Conservation (phyloP, 169 alveolate species). For the Sarcocystis neurona region DNA sequence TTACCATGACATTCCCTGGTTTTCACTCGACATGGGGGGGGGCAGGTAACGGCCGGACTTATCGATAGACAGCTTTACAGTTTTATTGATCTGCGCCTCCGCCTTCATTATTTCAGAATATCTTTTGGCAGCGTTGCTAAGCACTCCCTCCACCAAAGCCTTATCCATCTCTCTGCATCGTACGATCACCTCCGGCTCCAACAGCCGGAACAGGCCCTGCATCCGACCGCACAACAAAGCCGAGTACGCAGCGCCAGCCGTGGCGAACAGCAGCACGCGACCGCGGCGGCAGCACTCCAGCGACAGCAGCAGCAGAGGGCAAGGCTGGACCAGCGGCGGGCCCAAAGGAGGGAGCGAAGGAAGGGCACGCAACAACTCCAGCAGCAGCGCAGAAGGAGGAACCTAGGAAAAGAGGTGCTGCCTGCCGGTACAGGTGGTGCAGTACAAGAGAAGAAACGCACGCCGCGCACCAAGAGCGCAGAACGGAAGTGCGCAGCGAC, state of each 20-base stretch:
- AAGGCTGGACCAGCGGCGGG: not conserved
- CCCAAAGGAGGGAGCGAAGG: not conserved
- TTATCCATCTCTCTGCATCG: conserved; percentile 85
- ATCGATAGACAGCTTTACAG: conserved; percentile 79
- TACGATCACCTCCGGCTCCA: conserved; percentile 81
- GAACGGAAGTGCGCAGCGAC: too few species aligned
- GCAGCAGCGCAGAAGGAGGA: too few species aligned
- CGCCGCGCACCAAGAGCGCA: too few species aligned
- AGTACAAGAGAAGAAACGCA: too few species aligned
- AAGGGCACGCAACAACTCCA: not conserved
- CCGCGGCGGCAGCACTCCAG: not conserved
- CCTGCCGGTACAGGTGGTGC: too few species aligned
- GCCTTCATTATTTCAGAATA: conserved; percentile 74
- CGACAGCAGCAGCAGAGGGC: not conserved
- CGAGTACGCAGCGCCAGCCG: not conserved
- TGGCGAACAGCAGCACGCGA: not conserved
- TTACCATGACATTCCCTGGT: conserved; percentile 73
- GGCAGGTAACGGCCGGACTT: conserved; percentile 70
- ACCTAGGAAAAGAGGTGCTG: too few species aligned
- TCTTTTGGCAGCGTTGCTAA: conserved; percentile 73
- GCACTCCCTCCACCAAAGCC: conserved; percentile 78
- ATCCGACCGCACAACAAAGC: conserved; percentile 45
- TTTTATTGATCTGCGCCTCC: conserved; percentile 74
- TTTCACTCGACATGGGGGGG: conserved; percentile 79
- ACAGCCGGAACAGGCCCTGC: conserved; percentile 76